Evolutionary conservation across 306 rosid genomes (phyloP).

Genomic region (Acacia confusa): DNA sequence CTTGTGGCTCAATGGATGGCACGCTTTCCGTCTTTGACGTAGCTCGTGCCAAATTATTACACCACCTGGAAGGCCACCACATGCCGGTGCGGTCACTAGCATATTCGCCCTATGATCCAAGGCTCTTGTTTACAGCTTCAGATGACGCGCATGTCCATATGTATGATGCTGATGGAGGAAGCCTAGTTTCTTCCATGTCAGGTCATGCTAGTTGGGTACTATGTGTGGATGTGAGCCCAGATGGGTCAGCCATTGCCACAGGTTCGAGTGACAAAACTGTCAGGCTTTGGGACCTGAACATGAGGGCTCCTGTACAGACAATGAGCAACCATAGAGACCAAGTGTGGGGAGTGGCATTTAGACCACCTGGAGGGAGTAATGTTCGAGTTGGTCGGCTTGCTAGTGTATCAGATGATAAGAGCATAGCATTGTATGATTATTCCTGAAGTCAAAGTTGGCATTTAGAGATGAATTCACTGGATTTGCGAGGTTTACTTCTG

Average conservation of each 20-base stretch:
- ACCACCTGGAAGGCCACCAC: slow-evolving; percentile 93
- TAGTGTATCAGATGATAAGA: slow-evolving; percentile 96
- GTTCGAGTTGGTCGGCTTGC: slow-evolving; percentile 75
- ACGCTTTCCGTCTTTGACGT: slow-evolving; percentile 87
- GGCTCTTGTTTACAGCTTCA: slow-evolving; percentile 82
- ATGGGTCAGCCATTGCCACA: slow-evolving; percentile 84
- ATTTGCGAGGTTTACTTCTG: slow-evolving; percentile 19
- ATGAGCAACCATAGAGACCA: slow-evolving; percentile 94
- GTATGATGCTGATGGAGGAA: slow-evolving; percentile 91
- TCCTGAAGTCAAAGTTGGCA: slow-evolving; percentile 45
- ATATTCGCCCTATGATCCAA: slow-evolving; percentile 81
- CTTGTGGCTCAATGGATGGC: slow-evolving; percentile 98
- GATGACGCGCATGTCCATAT: slow-evolving; percentile 91
- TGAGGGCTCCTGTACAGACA: slow-evolving; percentile 93
- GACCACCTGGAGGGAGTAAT: slow-evolving; percentile 73
- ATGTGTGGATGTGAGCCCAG: slow-evolving; percentile 87
- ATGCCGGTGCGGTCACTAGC: slow-evolving; percentile 94
- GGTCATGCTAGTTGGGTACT: slow-evolving; percentile 95
- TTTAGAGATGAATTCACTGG: slow-evolving; percentile 1
- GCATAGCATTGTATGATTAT: slow-evolving; percentile 83
- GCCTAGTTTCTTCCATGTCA: slow-evolving; percentile 80
- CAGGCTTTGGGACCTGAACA: slow-evolving; percentile 88
- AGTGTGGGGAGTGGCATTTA: slow-evolving; percentile 96
- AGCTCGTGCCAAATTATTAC: slow-evolving; percentile 74
- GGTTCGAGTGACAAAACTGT: slow-evolving; percentile 96